Conservation (phyloP, 805 yeast genomes). For the Debaryomyces maramus region DNA sequence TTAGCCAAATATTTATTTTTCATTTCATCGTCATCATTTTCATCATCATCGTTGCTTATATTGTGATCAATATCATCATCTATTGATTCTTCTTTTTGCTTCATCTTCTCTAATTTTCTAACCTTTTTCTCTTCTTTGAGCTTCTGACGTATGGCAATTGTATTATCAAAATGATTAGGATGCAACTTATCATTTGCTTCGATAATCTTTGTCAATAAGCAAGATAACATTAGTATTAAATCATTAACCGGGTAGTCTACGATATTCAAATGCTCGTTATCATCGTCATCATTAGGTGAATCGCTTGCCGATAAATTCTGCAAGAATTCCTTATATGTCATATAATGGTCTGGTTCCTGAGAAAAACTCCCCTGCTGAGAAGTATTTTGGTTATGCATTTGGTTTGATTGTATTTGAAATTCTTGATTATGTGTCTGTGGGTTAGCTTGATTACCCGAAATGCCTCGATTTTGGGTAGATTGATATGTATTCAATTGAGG, state of each 20-base stretch:
- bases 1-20: conserved; percentile 58
- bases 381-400: neutral
- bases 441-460: conserved; percentile 4
- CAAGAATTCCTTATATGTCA: conserved; percentile 43
- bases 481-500: neutral
- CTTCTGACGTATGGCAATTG: conserved; percentile 41
- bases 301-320: conserved; percentile 21
- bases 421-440: conserved; percentile 8
- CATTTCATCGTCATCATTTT: conserved; percentile 43
- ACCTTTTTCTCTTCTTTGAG: conserved; percentile 33
- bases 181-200: conserved; percentile 86
- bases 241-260: conserved; percentile 82
- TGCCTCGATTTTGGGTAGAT: conserved; percentile 3
- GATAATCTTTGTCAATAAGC: conserved; percentile 80
- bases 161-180: conserved; percentile 59
- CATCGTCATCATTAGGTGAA: conserved; percentile 10
- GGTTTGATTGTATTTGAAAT: conserved; percentile 3
- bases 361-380: conserved; percentile 2
- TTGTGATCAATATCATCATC: neutral
- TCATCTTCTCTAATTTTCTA: conserved; percentile 23
- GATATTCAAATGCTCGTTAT: conserved; percentile 64
- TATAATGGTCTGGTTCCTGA: conserved; percentile 41
- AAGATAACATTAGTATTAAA: conserved; percentile 79
- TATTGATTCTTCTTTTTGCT: conserved; percentile 1
- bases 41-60: conserved; percentile 13